Evolutionary conservation across 257 asterid species (phyloP), one percentile per base, ranked within the genome.

Genomic region (Ehretia macrophylla): DNA sequence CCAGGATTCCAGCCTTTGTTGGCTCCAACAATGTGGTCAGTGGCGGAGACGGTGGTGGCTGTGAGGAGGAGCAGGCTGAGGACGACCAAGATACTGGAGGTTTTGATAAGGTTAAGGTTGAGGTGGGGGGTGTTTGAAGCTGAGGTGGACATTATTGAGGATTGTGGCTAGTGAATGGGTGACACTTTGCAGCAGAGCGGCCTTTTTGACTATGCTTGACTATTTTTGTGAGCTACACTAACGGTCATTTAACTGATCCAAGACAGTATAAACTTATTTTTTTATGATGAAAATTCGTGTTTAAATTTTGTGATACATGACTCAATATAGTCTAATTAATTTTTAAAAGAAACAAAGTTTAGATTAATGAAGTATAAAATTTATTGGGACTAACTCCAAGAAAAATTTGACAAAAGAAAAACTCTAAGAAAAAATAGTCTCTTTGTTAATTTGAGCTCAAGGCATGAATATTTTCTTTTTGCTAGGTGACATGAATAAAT

Each of bases 1-100:
- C 96, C 90, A 18, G 96, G 91, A 74, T 90, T 90, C 98, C 97
- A 90, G 62, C 96, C 97, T 52, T 52, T 75, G 89, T 90, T 87
- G 67, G 88, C 95, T 48, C 97, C 96, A 37, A 87, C 97, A 22
- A 90, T 87, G 87, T 90, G 98, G 83, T 90, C 98, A 21, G 96
- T 90, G 66, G 94, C 91, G 66, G 69, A 58, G 76, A 75, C 72
- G 60, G 73, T 46, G 59, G 75, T 52, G 48, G 72, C 62, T 78
- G 74, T 50, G 65, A 79, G 63, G 68, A 77, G 58, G 62, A 85
- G 71, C n/a, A n/a, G n/a, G 68, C 83, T 70, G 86, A 79, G 39
- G 65, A 78, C 40, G 67, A 62, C 55, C 70, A 70, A 68, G 76
- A 64, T 73, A 68, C 68, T 56, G 60, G 85, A 69, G 67, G 72